Conservation (phyloP, 139 green algal species). For the Limnomonas spitsbergensis region DNA sequence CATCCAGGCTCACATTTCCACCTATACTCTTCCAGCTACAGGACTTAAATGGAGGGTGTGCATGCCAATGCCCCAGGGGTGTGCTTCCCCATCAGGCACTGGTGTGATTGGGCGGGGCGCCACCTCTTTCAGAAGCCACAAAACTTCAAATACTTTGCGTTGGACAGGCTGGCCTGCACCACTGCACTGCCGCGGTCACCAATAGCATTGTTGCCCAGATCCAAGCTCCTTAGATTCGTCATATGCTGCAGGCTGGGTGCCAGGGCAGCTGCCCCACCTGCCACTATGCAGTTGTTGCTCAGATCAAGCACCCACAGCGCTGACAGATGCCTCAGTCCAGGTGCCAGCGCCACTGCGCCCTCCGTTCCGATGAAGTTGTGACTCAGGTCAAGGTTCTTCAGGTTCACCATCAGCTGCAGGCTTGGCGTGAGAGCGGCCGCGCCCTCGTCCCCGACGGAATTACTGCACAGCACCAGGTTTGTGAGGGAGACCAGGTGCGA, state of each 20-base stretch:
- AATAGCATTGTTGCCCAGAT: not conserved
- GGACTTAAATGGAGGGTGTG: no score
- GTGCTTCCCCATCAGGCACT: no score
- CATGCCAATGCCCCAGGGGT: no score
- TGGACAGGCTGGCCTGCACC: not conserved
- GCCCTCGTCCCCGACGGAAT: not conserved
- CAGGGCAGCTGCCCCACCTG: not conserved
- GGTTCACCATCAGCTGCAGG: not conserved
- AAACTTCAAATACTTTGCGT: not conserved
- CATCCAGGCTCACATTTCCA: no score
- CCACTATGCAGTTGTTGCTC: not conserved
- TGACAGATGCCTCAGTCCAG: not conserved
- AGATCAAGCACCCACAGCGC: not conserved
- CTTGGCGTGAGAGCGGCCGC: not conserved
- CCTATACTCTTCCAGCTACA: no score
- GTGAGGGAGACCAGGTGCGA: not conserved
- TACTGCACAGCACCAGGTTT: not conserved
- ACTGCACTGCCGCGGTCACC: not conserved
- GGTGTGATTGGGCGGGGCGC: no score
- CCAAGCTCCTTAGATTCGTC: not conserved
- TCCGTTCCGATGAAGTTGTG: not conserved
- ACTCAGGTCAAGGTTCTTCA: not conserved
- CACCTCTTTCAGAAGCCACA: not conserved
- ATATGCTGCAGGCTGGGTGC: not conserved
- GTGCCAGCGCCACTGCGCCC: not conserved